phyloP scores from a whole-genome alignment of 192 early-diverging fungal species.

The Gryganskiella cystojenkinii region DNA sequence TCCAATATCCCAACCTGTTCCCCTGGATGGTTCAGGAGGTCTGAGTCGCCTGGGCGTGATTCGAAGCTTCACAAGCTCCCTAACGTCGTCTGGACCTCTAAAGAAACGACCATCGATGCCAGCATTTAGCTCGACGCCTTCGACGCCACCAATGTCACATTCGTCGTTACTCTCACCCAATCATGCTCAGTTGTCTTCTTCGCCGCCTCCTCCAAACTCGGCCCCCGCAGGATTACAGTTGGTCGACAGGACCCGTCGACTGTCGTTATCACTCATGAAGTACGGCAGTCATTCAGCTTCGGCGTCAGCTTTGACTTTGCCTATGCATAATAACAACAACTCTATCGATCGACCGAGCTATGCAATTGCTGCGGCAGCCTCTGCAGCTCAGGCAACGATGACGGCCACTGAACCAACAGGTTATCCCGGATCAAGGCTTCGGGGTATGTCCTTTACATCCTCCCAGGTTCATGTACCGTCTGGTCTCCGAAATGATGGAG shows the following conservation, averaged over 20 bases:
- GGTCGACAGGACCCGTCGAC: constrained; percentile 30
- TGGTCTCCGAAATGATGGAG: background rate
- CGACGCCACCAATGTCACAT: background rate
- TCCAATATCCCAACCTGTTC: background rate
- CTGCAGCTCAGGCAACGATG: background rate
- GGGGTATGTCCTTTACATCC: constrained; percentile 28
- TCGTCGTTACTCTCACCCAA: background rate
- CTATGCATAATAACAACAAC: background rate
- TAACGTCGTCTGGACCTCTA: constrained; percentile 19
- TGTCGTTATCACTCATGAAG: constrained; percentile 39
- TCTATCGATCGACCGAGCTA: background rate
- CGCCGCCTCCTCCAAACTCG: constrained; percentile 12
- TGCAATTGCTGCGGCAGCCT: background rate
- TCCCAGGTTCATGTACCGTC: background rate
- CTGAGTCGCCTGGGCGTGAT: constrained; percentile 47
- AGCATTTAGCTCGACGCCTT: constrained; percentile 16
- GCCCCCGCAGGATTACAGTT: constrained; percentile 30
- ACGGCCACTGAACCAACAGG: background rate
- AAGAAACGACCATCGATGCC: constrained; percentile 36
- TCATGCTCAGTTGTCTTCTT: background rate
- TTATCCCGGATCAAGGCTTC: background rate
- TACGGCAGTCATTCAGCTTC: constrained; percentile 11
- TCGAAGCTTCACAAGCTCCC: constrained; percentile 42
- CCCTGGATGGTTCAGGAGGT: background rate
- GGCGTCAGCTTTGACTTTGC: background rate